Conservation (phyloP, 495 filamentous ascomycete genomes). For the Aspergillus asperescens region DNA sequence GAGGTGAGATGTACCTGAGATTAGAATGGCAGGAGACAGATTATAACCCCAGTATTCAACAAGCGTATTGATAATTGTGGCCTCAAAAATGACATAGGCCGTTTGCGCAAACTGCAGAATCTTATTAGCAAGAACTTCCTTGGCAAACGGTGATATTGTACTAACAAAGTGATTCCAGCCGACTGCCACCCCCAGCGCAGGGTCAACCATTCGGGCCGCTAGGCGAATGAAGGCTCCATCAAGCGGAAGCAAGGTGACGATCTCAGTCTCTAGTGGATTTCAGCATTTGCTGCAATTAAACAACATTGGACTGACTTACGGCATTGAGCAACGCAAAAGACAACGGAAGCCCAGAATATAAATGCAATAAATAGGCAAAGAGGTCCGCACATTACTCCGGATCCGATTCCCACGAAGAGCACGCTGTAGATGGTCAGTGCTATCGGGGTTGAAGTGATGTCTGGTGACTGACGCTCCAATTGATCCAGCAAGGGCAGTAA, state of each 20-base stretch:
- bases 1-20: background rate
- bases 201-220: background rate
- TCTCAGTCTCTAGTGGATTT: background rate
- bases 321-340: background rate
- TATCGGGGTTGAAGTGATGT: background rate
- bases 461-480: constrained; percentile 1
- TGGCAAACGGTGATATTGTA: background rate
- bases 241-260: background rate
- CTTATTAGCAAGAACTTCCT: background rate
- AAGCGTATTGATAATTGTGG: background rate
- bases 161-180: constrained; percentile 5
- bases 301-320: background rate
- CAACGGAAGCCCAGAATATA: background rate
- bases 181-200: constrained; percentile 1
- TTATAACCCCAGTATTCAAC: constrained; percentile 3
- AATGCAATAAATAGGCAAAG: background rate
- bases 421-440: background rate
- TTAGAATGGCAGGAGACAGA: background rate
- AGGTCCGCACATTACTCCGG: background rate
- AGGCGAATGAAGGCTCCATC: constrained; percentile 3
- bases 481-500: background rate
- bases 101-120: constrained; percentile 1
- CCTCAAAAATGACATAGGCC: constrained; percentile 3
- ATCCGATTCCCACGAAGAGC: constrained; percentile 1
- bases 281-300: background rate